Conservation (phyloP, 805 yeast species). For the Nakazawaea ishiwadae region DNA sequence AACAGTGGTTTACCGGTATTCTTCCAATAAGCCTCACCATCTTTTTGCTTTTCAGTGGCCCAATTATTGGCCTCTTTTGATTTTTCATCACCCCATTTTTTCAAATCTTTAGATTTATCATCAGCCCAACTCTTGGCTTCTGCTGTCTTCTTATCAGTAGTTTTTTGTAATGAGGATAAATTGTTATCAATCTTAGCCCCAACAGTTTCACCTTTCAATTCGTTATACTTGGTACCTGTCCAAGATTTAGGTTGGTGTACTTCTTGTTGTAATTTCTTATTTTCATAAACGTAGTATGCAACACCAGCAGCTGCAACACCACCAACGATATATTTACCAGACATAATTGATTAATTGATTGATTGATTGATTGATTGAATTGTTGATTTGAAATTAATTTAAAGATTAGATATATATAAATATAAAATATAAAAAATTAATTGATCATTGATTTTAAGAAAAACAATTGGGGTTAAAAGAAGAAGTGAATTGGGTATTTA, state of each 20-base stretch:
- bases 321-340: constrained; percentile 10
- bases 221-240: constrained; percentile 6
- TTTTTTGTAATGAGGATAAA: constrained; percentile 3
- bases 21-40: constrained; percentile 10
- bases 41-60: constrained; percentile 3
- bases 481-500: too few relatives aligned
- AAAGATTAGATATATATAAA: background rate
- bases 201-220: constrained; percentile 9
- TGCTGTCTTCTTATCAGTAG: constrained; percentile 1
- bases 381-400: background rate
- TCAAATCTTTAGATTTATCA: background rate
- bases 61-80: background rate
- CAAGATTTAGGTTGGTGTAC: constrained; percentile 6
- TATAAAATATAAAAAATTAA: too few relatives aligned
- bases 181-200: constrained; percentile 10
- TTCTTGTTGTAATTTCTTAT: constrained; percentile 6
- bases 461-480: too few relatives aligned
- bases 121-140: constrained; percentile 1
- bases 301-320: constrained; percentile 16
- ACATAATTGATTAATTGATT: constrained; percentile 1
- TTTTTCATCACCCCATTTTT: constrained; percentile 1
- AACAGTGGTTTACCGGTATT: constrained; percentile 7
- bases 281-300: constrained; percentile 13
- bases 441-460: too few relatives aligned
- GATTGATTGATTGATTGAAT: background rate